Evolutionary conservation across 306 rosid species (phyloP), one percentile per base, ranked within the genome.

Genomic region (Betula pendula): DNA sequence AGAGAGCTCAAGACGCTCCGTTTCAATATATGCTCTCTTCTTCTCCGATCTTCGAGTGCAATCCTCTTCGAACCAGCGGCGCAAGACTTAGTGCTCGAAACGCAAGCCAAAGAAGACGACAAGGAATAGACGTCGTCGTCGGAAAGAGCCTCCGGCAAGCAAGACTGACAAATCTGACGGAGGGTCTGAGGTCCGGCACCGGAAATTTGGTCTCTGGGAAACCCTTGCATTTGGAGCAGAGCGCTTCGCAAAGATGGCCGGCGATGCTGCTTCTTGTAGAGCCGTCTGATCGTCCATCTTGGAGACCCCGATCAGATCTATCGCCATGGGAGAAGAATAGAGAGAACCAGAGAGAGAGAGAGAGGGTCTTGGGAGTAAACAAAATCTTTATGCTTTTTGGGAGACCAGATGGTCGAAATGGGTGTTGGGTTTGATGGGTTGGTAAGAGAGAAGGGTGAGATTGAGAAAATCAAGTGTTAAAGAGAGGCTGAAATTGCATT

Each of bases 371-470:
- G n/a, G n/a, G n/a, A n/a, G n/a, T n/a, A n/a, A n/a, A n/a, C n/a
- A n/a, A n/a, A n/a, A n/a, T n/a, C n/a, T 87, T 13, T 45, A 58
- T 25, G 82, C n/a, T 76, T 85, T 78, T 42, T 9, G 86, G 68
- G 75, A 74, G 65, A 50, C 75, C 95, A 80, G 68, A n/a, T 85
- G 69, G 52, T 11, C 5, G 83, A 90, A 69, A 70, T 92, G 67
- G 81, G 77, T 16, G 66, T 27, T 60, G 25, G n/a, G 6, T 75
- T 87, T 6, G 68, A 72, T 15, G 56, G 22, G 1, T 52, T 87
- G 12, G 45, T 65, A 20, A 76, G 40, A n/a, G 90, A 84, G 78
- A 79, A 47, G n/a, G 47, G 38, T 62, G 85, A 85, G 82, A 38
- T 83, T 20, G 87, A 76, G 83, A 52, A 53, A 40, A 49, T 17